Base-by-base conservation (phyloP, 345 rosid genomes). In the Corymbia maculata region DNA sequence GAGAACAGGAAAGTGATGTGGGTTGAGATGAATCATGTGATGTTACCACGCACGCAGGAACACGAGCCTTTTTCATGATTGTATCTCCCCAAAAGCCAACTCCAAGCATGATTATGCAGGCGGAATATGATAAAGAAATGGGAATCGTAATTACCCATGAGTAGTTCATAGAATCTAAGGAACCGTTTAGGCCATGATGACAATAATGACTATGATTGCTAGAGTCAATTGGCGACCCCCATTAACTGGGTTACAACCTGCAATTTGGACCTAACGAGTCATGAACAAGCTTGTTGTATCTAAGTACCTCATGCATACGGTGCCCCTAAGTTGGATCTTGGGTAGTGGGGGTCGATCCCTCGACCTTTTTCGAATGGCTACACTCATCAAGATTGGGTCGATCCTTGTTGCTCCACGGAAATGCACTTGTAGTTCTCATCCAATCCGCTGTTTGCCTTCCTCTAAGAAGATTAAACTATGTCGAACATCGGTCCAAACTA, bases 31-130 rank as follows among this genome's bases (percentile, higher is more conserved):
- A 42, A 75, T 75, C 82, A 75, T 75, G 82, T 75, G 82, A 75
- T 75, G 28, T 75, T 75, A 75, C 82, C 82, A 75, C 82, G 82
- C 82, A 75, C 82, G 82, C 82, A 42, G 82, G 82, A 42, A 75
- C 82, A 11, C 82, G 49, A 42, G 49, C 44, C 82, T 10, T 42
- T 75, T 75, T 75, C 82, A 75, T 75, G 82, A 75, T 75, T 75
- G 49, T 75, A 19, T 75, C 82, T 26, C 42, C 49, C 82, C 82
- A 11, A 19, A 75, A 42, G 82, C 82, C 82, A 75, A 75, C 49
- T 42, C 82, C 6, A 36, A 19, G 15, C 82, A 75, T 42, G 82
- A 75, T 75, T 75, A 19, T 44, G 82, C 49, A 10, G 75, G 49
- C 49, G 82, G 82, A 75, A 75, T 49, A 75, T 21, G 82, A 42